Base-by-base conservation (phyloP, 805 yeast species). In the Komagataella pastoris region DNA sequence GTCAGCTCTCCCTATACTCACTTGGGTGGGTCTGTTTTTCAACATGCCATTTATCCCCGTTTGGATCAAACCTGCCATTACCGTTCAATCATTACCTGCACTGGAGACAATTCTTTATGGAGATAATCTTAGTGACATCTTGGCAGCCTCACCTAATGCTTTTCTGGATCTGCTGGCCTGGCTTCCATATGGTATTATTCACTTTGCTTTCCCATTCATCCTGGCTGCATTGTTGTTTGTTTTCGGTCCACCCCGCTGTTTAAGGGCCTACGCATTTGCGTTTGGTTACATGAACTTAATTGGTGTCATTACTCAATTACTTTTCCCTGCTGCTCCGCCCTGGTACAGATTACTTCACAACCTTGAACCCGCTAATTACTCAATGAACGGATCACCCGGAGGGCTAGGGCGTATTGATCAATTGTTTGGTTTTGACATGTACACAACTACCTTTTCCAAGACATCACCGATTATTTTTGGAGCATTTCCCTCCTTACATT, bases 261-360 rank as follows among this genome's bases (percentile, higher is more conserved):
- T 91, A 46, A 79, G 95, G 54, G 79, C 87, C 6, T 91, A 83
- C 67, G 96, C 88, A 2, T 87, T 89, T 70, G 88, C 97, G 3
- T 90, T 93, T 69, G 99, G 99, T 10, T 88, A 85, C 71, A 85
- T 89, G 91, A 93, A 91, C 67, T 66, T 90, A 56, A 65, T 80
- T 50, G 98, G 97, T 47, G 97, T 91, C 36, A 61, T 85, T 43
- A 77, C 79, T 52, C 98, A 93, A 69, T 75, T 88, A 57, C 55
- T 82, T 4, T 88, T 88, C 64, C 96, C 99, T 5, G 87, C 93
- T 49, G 97, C 98, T 51, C 95, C 99, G 12, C 99, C 99, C 17
- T 91, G 99, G 99, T 91, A 91, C 65, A 85, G 87, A 60, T 80
- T 80, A 54, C 65, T 83, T 49, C 83, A 91, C 63, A 97, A 96